Percentiles rank a stretch among this genome's conserved stretches.
Conservation (phyloP, 139 green algal species). For the Spirogloea muscicola region DNA sequence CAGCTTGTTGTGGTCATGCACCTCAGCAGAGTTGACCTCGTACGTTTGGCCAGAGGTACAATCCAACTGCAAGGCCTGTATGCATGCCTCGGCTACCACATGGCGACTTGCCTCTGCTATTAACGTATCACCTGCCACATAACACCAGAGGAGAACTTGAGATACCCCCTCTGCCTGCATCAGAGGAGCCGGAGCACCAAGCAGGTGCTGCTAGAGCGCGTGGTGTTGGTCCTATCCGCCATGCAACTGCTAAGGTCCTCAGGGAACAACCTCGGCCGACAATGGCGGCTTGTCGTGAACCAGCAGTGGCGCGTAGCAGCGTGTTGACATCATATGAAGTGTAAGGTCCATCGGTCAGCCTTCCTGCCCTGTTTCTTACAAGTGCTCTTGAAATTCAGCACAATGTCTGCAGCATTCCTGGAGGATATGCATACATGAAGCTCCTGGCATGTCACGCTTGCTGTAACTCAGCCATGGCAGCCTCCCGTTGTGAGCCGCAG, state of each 20-base stretch:
- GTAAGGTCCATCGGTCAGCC: constrained; percentile 96
- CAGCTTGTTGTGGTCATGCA: too few relatives aligned
- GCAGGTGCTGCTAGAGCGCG: neutral
- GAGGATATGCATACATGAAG: neutral
- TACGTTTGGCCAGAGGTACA: constrained; percentile 11
- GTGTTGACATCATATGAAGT: constrained; percentile 98
- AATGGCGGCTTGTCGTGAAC: constrained; percentile 8
- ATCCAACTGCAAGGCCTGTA: constrained; percentile 37
- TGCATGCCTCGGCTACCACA: constrained; percentile 46
- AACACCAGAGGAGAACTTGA: neutral
- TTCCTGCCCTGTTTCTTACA: too few relatives aligned
- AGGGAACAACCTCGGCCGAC: constrained; percentile 1
- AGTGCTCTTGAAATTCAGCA: neutral
- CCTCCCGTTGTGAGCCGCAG: too few relatives aligned
- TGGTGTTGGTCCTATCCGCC: neutral
- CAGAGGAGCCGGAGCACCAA: neutral
- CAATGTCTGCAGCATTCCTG: neutral
- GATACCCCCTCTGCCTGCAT: neutral
- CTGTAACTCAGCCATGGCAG: too few relatives aligned
- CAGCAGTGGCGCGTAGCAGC: constrained; percentile 66
- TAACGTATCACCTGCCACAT: constrained; percentile 34
- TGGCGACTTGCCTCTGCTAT: constrained; percentile 46
- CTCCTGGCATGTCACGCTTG: too few relatives aligned
- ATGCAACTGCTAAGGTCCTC: neutral
- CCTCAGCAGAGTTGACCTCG: constrained; percentile 24